Evolutionary conservation across 306 rosid genomes (phyloP).

Genomic region (Astragalus membranaceus): DNA sequence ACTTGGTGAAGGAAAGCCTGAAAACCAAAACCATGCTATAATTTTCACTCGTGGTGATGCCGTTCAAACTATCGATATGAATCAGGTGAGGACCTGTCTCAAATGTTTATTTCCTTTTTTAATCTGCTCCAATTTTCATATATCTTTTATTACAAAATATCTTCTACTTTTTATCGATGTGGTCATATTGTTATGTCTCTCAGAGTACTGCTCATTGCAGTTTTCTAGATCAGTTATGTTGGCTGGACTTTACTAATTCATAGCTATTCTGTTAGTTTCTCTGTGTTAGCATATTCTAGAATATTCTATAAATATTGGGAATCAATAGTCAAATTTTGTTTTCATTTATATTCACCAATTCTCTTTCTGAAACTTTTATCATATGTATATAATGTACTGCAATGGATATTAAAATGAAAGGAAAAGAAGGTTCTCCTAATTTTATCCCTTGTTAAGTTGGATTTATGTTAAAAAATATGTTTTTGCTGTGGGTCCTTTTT

Average conservation of each 20-base stretch:
- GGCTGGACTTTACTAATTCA: not conserved
- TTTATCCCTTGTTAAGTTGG: not conserved
- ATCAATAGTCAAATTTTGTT: not conserved
- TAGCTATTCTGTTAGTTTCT: too few relatives aligned
- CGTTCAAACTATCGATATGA: slow-evolving; percentile 97
- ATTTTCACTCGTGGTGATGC: slow-evolving; percentile 97
- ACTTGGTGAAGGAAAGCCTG: slow-evolving; percentile 99
- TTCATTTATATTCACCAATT: not conserved
- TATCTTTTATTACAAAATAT: not conserved
- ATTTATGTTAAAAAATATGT: not conserved
- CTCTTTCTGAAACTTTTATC: not conserved
- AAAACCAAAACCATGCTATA: slow-evolving; percentile 97
- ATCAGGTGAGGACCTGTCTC: slow-evolving; percentile 55
- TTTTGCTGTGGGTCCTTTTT: not conserved
- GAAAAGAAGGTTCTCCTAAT: not conserved
- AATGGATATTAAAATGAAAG: not conserved
- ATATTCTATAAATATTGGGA: not conserved
- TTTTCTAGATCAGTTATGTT: not conserved
- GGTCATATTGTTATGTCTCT: not conserved
- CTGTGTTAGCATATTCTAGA: not conserved
- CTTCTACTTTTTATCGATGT: not conserved
- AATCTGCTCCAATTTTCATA: not conserved
- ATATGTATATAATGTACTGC: not conserved
- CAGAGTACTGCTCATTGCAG: not conserved
- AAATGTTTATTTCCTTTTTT: not conserved